phyloP scores from a whole-genome alignment of 164 flowering plant species.

The Paratinospora sagittata region DNA sequence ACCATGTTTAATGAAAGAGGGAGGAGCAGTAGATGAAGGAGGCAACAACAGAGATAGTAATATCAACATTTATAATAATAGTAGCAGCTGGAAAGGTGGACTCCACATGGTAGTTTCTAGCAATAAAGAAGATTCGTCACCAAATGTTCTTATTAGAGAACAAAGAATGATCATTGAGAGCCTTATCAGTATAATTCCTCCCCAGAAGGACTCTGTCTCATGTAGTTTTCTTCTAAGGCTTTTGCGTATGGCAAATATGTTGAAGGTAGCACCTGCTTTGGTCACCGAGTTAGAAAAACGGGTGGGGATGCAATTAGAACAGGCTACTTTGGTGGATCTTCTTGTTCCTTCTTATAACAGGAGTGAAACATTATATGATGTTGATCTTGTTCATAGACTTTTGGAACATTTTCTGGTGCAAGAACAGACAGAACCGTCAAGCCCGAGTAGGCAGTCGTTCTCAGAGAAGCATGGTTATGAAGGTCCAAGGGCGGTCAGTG shows the following conservation, averaged over 20 bases:
- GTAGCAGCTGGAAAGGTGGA: slow-evolving; percentile 31
- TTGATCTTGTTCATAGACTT: slow-evolving; percentile 89
- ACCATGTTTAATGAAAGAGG: slow-evolving; percentile 59
- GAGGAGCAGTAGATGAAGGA: slow-evolving; percentile 25
- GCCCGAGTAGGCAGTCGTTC: slow-evolving; percentile 63
- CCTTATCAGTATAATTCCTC: slow-evolving; percentile 86
- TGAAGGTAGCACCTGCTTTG: slow-evolving; percentile 84
- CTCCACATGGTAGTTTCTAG: slow-evolving; percentile 77
- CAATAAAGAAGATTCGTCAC: slow-evolving; percentile 49
- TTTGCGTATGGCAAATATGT: slow-evolving; percentile 54
- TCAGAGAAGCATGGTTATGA: slow-evolving; percentile 55
- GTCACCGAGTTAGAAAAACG: slow-evolving; percentile 81
- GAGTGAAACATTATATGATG: slow-evolving; percentile 69
- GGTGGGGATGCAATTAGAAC: slow-evolving; percentile 96
- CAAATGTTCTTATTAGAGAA: slow-evolving; percentile 53
- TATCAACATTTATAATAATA: too few species aligned
- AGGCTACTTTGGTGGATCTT: slow-evolving; percentile 74
- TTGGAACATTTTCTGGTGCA: slow-evolving; percentile 94
- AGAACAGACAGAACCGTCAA: slow-evolving; percentile 68
- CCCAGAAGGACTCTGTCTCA: slow-evolving; percentile 78
- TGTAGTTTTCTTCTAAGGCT: slow-evolving; percentile 75
- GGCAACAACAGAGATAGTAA: slow-evolving; percentile 27
- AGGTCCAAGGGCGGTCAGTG: slow-evolving; percentile 25
- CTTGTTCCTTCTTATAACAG: slow-evolving; percentile 73
- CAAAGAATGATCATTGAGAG: slow-evolving; percentile 91